Conservation (phyloP, 352 stramenopile genomes). For the Phytophthora nicotianae region DNA sequence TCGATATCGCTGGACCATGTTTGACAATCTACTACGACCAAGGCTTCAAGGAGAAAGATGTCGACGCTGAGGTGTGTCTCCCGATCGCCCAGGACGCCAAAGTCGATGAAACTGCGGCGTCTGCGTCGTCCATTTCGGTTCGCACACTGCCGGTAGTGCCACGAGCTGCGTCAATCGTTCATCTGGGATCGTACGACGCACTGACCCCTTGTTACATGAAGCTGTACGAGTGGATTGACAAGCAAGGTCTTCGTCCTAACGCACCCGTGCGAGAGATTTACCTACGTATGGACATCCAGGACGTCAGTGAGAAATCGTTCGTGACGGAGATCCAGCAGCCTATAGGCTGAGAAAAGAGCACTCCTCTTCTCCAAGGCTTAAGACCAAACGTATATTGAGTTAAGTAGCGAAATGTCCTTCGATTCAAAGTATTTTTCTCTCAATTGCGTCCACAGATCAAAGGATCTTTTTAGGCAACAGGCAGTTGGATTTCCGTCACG, state of each 20-base stretch:
- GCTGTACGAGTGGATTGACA: constrained; percentile 41
- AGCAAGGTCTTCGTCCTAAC: constrained; percentile 24
- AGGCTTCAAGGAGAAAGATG: constrained; percentile 48
- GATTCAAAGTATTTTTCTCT: too few species aligned
- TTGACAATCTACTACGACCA: constrained; percentile 49
- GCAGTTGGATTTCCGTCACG: constrained; percentile 43
- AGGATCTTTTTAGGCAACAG: constrained; percentile 24
- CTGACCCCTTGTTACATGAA: constrained; percentile 31
- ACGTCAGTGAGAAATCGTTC: constrained; percentile 33
- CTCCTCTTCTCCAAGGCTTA: too few species aligned
- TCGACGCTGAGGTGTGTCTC: constrained; percentile 53
- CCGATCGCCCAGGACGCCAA: constrained; percentile 29
- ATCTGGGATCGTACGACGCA: constrained; percentile 41
- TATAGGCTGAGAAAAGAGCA: constrained; percentile 6
- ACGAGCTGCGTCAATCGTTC: constrained; percentile 30
- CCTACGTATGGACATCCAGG: constrained; percentile 29
- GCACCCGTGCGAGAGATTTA: constrained; percentile 47
- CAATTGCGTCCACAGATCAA: too few species aligned
- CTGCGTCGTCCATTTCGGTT: constrained; percentile 20
- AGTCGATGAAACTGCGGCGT: constrained; percentile 18
- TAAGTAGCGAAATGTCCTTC: too few species aligned
- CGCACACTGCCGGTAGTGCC: constrained; percentile 20
- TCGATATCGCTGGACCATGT: constrained; percentile 30
- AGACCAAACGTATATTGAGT: too few species aligned
- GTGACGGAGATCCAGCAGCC: constrained; percentile 39